Evolutionary conservation across 2,329 filamentous ascomycete species (phyloP).

Genomic region (Pseudogymnoascus sp.): DNA sequence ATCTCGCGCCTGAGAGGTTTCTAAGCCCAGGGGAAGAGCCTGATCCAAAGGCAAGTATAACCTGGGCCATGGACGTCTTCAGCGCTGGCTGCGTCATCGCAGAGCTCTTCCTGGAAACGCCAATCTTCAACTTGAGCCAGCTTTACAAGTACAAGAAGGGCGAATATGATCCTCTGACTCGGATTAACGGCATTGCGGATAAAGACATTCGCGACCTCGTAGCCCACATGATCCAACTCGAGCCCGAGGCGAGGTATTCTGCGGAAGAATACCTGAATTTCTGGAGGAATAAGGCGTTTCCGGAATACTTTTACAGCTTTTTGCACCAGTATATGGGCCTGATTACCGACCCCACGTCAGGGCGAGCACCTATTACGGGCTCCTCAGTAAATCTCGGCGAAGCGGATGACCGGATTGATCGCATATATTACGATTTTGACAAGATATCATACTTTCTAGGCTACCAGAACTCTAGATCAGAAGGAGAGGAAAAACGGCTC

Average conservation of each 20-base stretch:
- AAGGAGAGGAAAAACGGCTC: constrained; percentile 19
- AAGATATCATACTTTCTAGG: constrained; percentile 94
- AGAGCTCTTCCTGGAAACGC: constrained; percentile 87
- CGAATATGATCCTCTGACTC: constrained; percentile 81
- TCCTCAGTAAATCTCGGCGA: constrained; percentile 69
- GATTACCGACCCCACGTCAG: constrained; percentile 83
- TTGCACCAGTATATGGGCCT: constrained; percentile 96
- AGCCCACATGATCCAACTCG: constrained; percentile 89
- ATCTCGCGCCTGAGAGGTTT: constrained; percentile 90
- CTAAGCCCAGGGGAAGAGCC: constrained; percentile 61
- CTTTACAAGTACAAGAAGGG: constrained; percentile 89
- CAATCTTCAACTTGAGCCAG: constrained; percentile 96
- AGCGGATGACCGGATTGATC: constrained; percentile 87
- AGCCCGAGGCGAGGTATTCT: constrained; percentile 84
- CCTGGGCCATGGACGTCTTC: constrained; percentile 98
- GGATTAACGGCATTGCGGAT: constrained; percentile 81
- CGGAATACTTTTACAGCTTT: constrained; percentile 94
- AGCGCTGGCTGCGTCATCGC: constrained; percentile 95
- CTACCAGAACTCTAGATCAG: constrained; percentile 44
- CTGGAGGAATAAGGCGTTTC: constrained; percentile 87
- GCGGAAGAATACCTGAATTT: constrained; percentile 91
- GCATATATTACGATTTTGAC: constrained; percentile 90
- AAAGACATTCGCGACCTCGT: constrained; percentile 82
- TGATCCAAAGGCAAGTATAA: constrained; percentile 55
- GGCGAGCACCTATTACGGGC: constrained; percentile 63